These are phyloP conservation scores for Cystobasidium pallidum DNA, from an alignment of 1,284 basidiomycete species.

Conservation along the genomic window DNA sequence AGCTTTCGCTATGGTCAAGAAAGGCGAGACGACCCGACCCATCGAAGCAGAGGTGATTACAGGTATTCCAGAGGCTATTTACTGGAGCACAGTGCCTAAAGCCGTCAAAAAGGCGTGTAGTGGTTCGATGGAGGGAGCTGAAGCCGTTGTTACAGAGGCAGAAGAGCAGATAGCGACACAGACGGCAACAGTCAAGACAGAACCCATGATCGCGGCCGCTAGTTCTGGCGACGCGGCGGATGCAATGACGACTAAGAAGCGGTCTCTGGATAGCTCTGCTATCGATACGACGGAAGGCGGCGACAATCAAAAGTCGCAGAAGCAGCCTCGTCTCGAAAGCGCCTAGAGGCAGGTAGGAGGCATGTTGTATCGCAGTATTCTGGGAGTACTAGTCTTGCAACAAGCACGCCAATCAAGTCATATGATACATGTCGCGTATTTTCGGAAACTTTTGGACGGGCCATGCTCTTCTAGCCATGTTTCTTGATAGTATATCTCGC, in stretches of 20 bases:
- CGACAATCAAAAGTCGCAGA: neutral
- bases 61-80: constrained; percentile 68
- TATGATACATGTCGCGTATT: neutral
- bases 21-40: constrained; percentile 50
- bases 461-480: neutral
- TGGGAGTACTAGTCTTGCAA: neutral
- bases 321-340: neutral
- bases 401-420: neutral
- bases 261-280: neutral
- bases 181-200: neutral
- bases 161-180: neutral
- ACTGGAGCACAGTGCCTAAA: constrained; percentile 75
- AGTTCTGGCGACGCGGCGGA: neutral
- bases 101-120: neutral
- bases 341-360: neutral
- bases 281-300: neutral
- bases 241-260: neutral
- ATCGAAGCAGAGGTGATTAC: constrained; percentile 64
- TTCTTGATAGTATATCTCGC: neutral
- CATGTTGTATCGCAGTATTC: neutral
- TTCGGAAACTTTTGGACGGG: neutral
- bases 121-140: neutral
- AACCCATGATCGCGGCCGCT: neutral
- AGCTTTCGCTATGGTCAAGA: constrained; percentile 1
- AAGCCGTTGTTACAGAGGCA: neutral